These are phyloP conservation scores for Cladophialophora immunda DNA, from an alignment of 2,329 filamentous ascomycete species.

Conservation along the genomic window DNA sequence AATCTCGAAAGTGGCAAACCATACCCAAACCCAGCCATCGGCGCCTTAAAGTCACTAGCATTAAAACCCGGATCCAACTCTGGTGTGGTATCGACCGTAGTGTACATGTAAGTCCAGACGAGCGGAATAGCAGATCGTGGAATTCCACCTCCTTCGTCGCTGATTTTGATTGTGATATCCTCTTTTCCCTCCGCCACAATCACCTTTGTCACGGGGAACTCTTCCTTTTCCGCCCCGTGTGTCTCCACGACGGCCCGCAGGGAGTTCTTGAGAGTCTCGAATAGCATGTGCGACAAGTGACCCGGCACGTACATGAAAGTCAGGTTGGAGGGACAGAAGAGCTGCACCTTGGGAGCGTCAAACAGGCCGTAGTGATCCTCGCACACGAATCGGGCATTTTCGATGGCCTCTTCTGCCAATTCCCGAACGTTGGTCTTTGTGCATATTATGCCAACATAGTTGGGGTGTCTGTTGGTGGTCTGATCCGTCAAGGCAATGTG, in stretches of 20 bases:
- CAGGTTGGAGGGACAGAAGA: conserved; percentile 91
- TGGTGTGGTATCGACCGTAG: conserved; percentile 94
- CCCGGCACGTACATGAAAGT: conserved; percentile 99
- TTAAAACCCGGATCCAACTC: conserved; percentile 97
- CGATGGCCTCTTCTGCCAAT: conserved; percentile 94
- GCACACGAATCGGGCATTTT: conserved; percentile 98
- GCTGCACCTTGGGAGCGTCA: conserved; percentile 93
- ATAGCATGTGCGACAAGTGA: conserved; percentile 99
- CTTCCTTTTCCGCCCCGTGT: conserved; percentile 92
- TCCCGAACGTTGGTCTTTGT: conserved; percentile 97
- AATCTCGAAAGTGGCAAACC: conserved; percentile 91
- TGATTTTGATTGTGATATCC: conserved; percentile 98
- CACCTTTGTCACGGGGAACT: conserved; percentile 95
- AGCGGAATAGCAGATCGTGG: conserved; percentile 90
- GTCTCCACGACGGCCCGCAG: conserved; percentile 95
- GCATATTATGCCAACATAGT: conserved; percentile 98
- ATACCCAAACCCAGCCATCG: conserved; percentile 99
- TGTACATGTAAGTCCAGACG: conserved; percentile 99
- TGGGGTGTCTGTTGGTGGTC: conserved; percentile 84
- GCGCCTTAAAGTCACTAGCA: conserved; percentile 98
- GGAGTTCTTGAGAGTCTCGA: conserved; percentile 98
- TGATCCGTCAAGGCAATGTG: conserved; percentile 97
- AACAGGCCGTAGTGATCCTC: conserved; percentile 98
- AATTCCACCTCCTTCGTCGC: conserved; percentile 95
- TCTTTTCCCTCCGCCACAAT: conserved; percentile 98